Evolutionary conservation across 192 early-diverging fungal genomes (phyloP).

Genomic region (Chytriomyces hyalinus): DNA sequence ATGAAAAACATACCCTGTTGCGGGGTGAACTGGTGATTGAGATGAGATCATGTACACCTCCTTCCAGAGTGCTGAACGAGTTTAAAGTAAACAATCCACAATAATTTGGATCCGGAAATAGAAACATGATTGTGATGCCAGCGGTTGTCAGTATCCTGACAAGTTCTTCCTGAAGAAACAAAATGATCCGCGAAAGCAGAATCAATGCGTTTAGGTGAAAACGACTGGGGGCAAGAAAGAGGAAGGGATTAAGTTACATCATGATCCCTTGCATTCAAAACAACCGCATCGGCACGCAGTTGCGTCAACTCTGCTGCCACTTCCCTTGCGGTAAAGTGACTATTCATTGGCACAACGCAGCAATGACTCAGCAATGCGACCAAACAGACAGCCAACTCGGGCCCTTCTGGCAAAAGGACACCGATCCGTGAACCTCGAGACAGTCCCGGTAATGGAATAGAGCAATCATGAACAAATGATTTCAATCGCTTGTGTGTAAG

Average conservation of each 20-base stretch:
- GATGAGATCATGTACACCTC: not conserved
- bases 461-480: not conserved
- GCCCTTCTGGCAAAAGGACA: constrained; percentile 4
- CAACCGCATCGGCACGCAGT: constrained; percentile 37
- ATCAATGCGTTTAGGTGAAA: not conserved
- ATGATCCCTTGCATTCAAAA: constrained; percentile 23
- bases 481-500: not conserved
- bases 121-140: not conserved
- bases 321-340: constrained; percentile 35
- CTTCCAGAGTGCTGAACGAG: not conserved
- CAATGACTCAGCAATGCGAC: constrained; percentile 43
- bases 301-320: constrained; percentile 37
- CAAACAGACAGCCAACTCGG: constrained; percentile 30
- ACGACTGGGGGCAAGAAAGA: too few species aligned
- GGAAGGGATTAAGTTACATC: not conserved
- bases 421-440: not conserved
- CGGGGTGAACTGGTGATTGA: not conserved
- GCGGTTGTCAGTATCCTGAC: not conserved
- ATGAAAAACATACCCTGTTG: not conserved
- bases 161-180: not conserved
- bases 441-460: not conserved
- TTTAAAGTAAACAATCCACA: not conserved
- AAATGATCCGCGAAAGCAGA: not conserved
- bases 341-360: constrained; percentile 47
- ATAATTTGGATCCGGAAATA: not conserved